Conservation (phyloP, 306 rosid genomes). For the Vigna hirtella region DNA sequence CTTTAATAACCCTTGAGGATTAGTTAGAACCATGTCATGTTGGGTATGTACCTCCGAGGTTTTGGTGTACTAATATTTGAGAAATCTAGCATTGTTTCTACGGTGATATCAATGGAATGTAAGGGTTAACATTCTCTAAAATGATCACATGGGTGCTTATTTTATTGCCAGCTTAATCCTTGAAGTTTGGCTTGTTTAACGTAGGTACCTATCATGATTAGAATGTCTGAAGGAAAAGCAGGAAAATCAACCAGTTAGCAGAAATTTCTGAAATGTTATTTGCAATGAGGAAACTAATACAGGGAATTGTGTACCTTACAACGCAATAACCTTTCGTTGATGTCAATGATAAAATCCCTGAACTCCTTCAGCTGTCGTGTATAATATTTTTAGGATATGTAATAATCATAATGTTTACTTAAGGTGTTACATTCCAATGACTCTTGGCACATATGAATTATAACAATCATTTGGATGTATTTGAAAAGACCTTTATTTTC, state of each 20-base stretch:
- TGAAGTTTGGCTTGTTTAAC: slow-evolving; percentile 20
- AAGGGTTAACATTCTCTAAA: slow-evolving; percentile 3
- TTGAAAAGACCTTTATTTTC: background rate
- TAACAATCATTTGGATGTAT: background rate
- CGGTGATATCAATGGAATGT: background rate
- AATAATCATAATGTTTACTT: slow-evolving; percentile 17
- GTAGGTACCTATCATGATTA: background rate
- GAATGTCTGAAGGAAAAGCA: slow-evolving; percentile 1
- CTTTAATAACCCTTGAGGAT: slow-evolving; percentile 28
- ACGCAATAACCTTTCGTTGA: slow-evolving; percentile 26
- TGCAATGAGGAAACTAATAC: background rate
- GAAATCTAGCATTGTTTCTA: background rate
- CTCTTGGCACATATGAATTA: slow-evolving; percentile 7
- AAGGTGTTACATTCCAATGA: background rate
- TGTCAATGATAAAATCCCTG: slow-evolving; percentile 2
- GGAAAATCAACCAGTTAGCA: background rate
- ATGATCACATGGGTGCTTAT: background rate
- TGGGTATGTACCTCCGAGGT: slow-evolving; percentile 20
- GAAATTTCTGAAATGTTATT: background rate
- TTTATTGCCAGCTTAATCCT: background rate
- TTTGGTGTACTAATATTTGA: background rate
- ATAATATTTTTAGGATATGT: background rate
- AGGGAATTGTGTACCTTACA: slow-evolving; percentile 1
- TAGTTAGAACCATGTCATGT: slow-evolving; percentile 4
- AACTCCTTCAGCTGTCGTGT: slow-evolving; percentile 19